Percentiles rank a stretch among this genome's conserved stretches.
These are phyloP conservation scores for Populus nigra DNA, from an alignment of 345 rosid genomes.

Conservation along the genomic window DNA sequence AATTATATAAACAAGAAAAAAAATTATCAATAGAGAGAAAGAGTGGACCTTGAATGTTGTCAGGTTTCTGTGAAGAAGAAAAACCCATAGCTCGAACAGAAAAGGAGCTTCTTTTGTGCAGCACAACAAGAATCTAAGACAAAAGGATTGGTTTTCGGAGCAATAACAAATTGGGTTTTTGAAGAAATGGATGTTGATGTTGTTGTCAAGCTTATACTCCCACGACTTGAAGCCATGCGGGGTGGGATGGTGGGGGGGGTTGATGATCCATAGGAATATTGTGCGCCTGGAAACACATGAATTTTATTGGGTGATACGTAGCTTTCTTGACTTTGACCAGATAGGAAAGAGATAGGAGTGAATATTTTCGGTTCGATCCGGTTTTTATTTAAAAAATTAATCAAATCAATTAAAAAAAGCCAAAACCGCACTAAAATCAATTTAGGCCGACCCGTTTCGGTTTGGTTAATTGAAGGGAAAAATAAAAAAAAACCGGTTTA, in stretches of 20 bases:
- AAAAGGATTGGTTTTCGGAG: constrained; percentile 18
- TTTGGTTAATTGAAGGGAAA: no score
- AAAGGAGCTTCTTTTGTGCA: constrained; percentile 22
- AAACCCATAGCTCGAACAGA: constrained; percentile 72
- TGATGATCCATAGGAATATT: no score
- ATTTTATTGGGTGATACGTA: background rate
- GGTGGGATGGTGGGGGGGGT: no score
- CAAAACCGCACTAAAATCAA: no score
- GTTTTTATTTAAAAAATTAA: no score
- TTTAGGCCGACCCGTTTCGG: no score
- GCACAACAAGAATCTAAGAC: background rate
- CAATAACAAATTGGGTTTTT: constrained; percentile 9
- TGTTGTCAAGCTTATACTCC: constrained; percentile 8
- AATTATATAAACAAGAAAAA: background rate
- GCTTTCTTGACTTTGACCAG: background rate
- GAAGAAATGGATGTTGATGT: constrained; percentile 12
- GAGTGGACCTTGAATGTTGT: constrained; percentile 43
- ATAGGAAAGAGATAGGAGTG: no score
- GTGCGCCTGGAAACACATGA: background rate
- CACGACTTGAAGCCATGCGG: constrained; percentile 23
- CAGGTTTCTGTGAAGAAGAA: constrained; percentile 77
- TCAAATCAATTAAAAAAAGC: no score
- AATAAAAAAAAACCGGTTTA: no score
- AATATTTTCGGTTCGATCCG: no score
- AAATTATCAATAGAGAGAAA: background rate